Evolutionary conservation across 345 rosid species (phyloP), one percentile per base, ranked within the genome.

Genomic region (Dipteronia dyeriana): DNA sequence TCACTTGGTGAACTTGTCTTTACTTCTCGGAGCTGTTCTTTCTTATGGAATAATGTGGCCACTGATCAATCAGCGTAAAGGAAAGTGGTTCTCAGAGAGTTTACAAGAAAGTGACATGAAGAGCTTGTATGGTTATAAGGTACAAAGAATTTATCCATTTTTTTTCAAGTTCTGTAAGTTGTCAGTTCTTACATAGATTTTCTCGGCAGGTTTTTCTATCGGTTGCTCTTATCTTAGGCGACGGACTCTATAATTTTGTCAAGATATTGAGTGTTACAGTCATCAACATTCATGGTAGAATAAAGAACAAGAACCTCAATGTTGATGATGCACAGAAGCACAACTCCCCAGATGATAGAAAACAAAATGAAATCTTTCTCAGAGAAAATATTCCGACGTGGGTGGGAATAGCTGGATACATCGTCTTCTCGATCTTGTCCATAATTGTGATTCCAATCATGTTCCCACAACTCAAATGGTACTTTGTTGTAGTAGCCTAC

Each of bases 401-500:
- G 97, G 26, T 95, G 5, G 94, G 87, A 38, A 12, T 91, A 1
- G 41, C 78, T 0, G 98, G 99, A 59, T 95, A 93, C 73, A 45
- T 85, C 1, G 69, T 80, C 71, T 92, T 86, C 78, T 83, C 97
- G 2, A 43, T 88, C 25, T 13, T 90, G 34, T 91, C 99, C 62
- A 85, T 83, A 59, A 83, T 93, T 51, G 85, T 75, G 38, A 82
- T 93, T 79, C 99, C 98, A 11, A 76, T 84, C 72, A 93, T 95
- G 85, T 95, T 95, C 84, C 97, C 98, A 60, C 88, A 93, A 85
- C 94, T 95, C 17, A 95, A 90, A 80, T 93, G 99, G 99, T 93
- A 93, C 80, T 91, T 82, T 56, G 90, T 93, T 29, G 75, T 95
- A 8, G 79, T 88, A 11, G 93, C 99, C 39, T 95, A 93, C 84